Percentiles rank a stretch among this genome's conserved stretches.
Evolutionary conservation across 2,329 filamentous ascomycete species (phyloP).

Genomic region (Pyrenophora graminea): DNA sequence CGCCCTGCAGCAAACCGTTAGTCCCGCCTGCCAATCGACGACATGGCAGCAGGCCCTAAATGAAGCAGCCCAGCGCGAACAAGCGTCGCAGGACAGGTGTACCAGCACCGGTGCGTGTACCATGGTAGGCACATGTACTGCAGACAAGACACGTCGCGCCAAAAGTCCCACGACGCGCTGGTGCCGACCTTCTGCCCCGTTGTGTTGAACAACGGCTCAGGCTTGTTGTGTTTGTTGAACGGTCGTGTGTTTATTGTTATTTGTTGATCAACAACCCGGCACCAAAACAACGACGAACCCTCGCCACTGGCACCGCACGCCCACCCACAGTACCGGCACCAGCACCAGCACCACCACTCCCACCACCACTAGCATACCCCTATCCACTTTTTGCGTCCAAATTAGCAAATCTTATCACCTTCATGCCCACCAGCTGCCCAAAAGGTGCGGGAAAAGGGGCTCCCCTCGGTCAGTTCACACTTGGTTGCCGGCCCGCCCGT

Average conservation of each 20-base stretch:
- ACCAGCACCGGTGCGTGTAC: background rate
- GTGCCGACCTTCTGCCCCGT: constrained; percentile 2
- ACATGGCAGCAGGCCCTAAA: constrained; percentile 8
- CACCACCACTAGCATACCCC: constrained; percentile 15
- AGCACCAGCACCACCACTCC: constrained; percentile 10
- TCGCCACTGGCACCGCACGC: constrained; percentile 1
- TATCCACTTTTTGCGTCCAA: constrained; percentile 16
- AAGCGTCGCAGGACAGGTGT: background rate
- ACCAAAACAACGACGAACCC: constrained; percentile 14
- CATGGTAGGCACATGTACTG: too few species aligned
- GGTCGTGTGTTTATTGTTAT: constrained; percentile 10
- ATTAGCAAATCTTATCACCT: constrained; percentile 27
- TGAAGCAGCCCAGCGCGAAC: constrained; percentile 20
- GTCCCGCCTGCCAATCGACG: constrained; percentile 26
- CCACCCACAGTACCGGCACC: constrained; percentile 17
- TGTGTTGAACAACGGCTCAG: background rate
- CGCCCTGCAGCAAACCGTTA: constrained; percentile 24
- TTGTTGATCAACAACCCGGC: constrained; percentile 14
- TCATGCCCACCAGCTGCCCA: constrained; percentile 21
- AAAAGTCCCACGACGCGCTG: constrained; percentile 12
- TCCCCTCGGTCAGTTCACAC: constrained; percentile 18
- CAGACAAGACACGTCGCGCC: background rate
- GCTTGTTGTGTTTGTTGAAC: background rate
- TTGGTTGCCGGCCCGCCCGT: constrained; percentile 24
- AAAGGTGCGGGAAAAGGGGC: constrained; percentile 20